Base-by-base conservation (phyloP, 371 early-diverging fungal species). In the Mortierella sp. region DNA sequence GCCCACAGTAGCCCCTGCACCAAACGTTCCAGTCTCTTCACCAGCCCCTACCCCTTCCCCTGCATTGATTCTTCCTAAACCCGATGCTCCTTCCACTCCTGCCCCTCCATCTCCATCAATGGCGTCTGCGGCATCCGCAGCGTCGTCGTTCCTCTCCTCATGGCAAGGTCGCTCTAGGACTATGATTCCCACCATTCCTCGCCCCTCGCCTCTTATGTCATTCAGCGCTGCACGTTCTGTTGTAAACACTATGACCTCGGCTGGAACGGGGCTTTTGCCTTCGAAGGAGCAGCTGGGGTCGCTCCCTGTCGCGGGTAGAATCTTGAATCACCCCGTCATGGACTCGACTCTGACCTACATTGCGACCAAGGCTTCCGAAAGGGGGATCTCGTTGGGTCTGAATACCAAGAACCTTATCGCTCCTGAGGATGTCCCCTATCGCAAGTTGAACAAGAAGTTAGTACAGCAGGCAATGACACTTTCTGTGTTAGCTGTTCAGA, bases 401-500 rank as follows among this genome's bases (percentile, higher is more conserved):
- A 65, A 80, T 32, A 68, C 67, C 45, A 66, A 52, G 48, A 70
- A 63, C 58, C 32, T 63, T 48, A 79, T 79, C 24, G 16, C 41
- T 21, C 74, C 79, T 1, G 74, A 74, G 43, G 81, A 81, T 55
- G 45, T 69, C 19, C 81, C 75, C 6, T 81, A 81, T 45, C 71
- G 81, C 40, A 71, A 81, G n/a, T 53, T 87, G 50, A 86, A 87
- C 74, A 78, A 83, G 60, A 75, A 77, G 41, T 57, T 86, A 63
- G 68, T 88, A 11, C 83, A 88, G 22, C 88, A 88, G 52, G 87
- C 87, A 4, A 73, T 87, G 61, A 84, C 86, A 4, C 73, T 89
- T 4, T 75, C 87, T 9, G 85, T 84, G 41, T 76, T 87, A 3
- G 86, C 88, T 8, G 72, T 86, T 19, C 87, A 89, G 24, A 86